phyloP scores from a whole-genome alignment of 441 rosid species.

The Brassica balearica region DNA sequence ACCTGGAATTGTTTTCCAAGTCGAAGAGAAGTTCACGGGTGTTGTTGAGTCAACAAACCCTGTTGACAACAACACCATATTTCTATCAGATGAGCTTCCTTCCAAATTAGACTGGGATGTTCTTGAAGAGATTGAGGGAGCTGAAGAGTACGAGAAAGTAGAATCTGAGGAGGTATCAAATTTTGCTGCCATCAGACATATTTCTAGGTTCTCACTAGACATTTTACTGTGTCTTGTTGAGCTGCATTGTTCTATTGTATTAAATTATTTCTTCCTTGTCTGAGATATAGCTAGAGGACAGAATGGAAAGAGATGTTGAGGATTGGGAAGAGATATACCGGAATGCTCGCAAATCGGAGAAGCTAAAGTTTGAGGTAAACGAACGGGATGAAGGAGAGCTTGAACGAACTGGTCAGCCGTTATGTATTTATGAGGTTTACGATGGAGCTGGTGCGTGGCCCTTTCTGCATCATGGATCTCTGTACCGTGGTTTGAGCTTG shows the following conservation, averaged over 20 bases:
- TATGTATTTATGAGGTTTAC: constrained; percentile 95
- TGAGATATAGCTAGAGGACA: constrained; percentile 81
- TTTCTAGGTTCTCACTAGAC: constrained; percentile 49
- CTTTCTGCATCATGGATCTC: constrained; percentile 97
- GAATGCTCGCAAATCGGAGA: constrained; percentile 87
- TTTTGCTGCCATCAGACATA: constrained; percentile 49
- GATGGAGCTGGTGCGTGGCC: constrained; percentile 96
- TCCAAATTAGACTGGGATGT: constrained; percentile 78
- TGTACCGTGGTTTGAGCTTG: constrained; percentile 95
- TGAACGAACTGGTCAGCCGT: constrained; percentile 94
- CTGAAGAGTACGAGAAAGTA: constrained; percentile 80
- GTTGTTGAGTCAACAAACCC: constrained; percentile 48
- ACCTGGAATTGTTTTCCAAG: constrained; percentile 60
- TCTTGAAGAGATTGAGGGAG: constrained; percentile 65
- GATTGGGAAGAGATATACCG: constrained; percentile 94
- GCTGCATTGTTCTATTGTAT: constrained; percentile 28
- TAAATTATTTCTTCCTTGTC: constrained; percentile 30
- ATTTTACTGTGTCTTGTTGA: constrained; percentile 35
- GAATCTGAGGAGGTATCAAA: constrained; percentile 86
- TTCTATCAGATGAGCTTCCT: constrained; percentile 58
- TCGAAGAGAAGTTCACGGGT: constrained; percentile 69
- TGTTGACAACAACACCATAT: constrained; percentile 55
- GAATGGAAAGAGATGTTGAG: constrained; percentile 75
- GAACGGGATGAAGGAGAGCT: constrained; percentile 99
- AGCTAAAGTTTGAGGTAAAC: constrained; percentile 84